These are phyloP conservation scores for Kandelia obovata DNA, from an alignment of 345 rosid genomes.

Conservation along the genomic window DNA sequence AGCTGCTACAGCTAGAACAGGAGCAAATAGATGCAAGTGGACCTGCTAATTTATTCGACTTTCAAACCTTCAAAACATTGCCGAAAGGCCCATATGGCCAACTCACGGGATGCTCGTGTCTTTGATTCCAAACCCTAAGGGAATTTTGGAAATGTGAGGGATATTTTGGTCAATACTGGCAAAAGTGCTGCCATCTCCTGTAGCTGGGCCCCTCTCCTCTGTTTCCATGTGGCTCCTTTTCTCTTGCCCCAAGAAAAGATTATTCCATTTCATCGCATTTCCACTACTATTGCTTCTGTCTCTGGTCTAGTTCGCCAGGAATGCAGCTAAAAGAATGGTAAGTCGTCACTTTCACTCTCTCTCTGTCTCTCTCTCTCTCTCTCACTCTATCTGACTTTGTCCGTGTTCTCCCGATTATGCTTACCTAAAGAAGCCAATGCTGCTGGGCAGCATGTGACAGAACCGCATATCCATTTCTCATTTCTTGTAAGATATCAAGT, in stretches of 20 bases:
- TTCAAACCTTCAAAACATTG: too few relatives aligned
- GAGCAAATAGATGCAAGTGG: too few relatives aligned
- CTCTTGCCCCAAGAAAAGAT: background rate
- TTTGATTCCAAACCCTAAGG: background rate
- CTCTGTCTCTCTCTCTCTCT: background rate
- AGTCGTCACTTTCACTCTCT: conserved; percentile 23
- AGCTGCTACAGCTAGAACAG: too few relatives aligned
- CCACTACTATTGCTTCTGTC: conserved; percentile 12
- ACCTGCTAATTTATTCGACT: too few relatives aligned
- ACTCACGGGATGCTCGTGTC: too few relatives aligned
- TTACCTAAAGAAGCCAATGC: conserved; percentile 18
- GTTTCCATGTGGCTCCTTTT: conserved; percentile 9
- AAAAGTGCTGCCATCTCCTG: background rate
- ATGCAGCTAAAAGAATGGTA: conserved; percentile 15
- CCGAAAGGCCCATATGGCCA: too few relatives aligned
- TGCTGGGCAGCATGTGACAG: conserved; percentile 8
- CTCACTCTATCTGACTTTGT: background rate
- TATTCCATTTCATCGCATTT: conserved; percentile 8
- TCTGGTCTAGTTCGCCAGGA: conserved; percentile 9
- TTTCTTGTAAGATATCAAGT: background rate
- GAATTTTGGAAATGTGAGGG: background rate
- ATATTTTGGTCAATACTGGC: conserved; percentile 9
- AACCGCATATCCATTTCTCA: background rate
- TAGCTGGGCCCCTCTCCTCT: background rate
- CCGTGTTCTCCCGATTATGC: background rate